phyloP scores from a whole-genome alignment of 2,329 filamentous ascomycete species.

The Didymella lethalis region DNA sequence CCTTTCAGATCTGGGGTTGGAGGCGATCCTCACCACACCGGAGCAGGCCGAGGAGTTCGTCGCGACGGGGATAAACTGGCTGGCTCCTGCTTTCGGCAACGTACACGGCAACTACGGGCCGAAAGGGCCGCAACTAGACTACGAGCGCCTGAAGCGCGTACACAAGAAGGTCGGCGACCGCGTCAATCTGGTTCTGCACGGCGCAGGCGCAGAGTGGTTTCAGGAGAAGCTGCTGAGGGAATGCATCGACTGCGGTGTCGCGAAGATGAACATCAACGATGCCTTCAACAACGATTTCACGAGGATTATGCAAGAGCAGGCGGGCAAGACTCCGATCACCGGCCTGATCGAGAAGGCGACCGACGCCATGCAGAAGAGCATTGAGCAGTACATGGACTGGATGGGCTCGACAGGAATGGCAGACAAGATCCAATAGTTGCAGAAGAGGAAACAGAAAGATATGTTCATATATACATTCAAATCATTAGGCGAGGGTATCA shows the following conservation, averaged over 20 bases:
- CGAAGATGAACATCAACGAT: slow-evolving; percentile 68
- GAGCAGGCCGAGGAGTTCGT: slow-evolving; percentile 76
- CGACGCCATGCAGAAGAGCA: slow-evolving; percentile 62
- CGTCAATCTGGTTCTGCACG: slow-evolving; percentile 65
- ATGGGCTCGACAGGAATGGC: slow-evolving; percentile 51
- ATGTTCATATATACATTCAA: slow-evolving; percentile 7
- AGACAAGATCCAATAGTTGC: slow-evolving; percentile 30
- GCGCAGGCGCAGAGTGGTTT: slow-evolving; percentile 63
- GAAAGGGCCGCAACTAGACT: slow-evolving; percentile 61
- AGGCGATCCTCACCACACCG: slow-evolving; percentile 70
- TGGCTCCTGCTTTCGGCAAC: slow-evolving; percentile 79
- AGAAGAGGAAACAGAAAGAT: slow-evolving; percentile 13
- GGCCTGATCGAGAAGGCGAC: slow-evolving; percentile 64
- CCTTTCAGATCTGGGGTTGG: slow-evolving; percentile 63
- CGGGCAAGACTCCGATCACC: slow-evolving; percentile 62
- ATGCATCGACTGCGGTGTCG: slow-evolving; percentile 64
- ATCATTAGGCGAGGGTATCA: slow-evolving; percentile 22
- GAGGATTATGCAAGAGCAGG: slow-evolving; percentile 57
- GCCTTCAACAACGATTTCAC: slow-evolving; percentile 63
- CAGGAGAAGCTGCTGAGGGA: slow-evolving; percentile 61
- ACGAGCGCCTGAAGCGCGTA: slow-evolving; percentile 52
- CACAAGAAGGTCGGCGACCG: slow-evolving; percentile 58
- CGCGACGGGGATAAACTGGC: slow-evolving; percentile 73
- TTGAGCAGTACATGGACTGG: slow-evolving; percentile 65
- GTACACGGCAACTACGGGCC: slow-evolving; percentile 77